A percentile compares a stretch with the other conserved stretches of the same genome.
Evolutionary conservation across 2,329 filamentous ascomycete species (phyloP).

Genomic region (Allantophomopsis lycopodina): DNA sequence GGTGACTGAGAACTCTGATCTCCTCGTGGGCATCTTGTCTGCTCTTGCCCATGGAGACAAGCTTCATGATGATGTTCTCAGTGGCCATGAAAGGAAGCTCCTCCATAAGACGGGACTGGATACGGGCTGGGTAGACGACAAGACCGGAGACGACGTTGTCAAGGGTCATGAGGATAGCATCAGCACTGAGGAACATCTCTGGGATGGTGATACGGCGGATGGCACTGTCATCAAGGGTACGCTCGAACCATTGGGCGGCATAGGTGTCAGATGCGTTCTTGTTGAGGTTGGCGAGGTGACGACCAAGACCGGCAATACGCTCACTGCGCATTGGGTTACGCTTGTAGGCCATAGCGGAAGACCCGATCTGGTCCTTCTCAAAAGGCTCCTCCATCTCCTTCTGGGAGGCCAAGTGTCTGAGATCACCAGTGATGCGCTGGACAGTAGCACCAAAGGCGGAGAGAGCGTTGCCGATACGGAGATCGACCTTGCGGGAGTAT

Average conservation of each 20-base stretch:
- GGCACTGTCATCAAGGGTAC: conserved; percentile 44
- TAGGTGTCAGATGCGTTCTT: conserved; percentile 40
- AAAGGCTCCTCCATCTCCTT: conserved; percentile 84
- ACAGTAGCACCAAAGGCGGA: conserved; percentile 67
- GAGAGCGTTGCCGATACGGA: conserved; percentile 68
- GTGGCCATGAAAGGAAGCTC: conserved; percentile 84
- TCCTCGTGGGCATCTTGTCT: conserved; percentile 79
- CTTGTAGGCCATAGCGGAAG: conserved; percentile 41
- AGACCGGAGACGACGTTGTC: conserved; percentile 57
- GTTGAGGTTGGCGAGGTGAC: conserved; percentile 22
- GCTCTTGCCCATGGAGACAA: conserved; percentile 55
- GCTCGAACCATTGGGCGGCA: conserved; percentile 62
- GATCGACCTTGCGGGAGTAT: conserved; percentile 69
- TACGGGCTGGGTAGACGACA: conserved; percentile 67
- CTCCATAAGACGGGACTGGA: conserved; percentile 51
- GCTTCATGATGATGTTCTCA: conserved; percentile 62
- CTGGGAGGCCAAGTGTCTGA: conserved; percentile 57
- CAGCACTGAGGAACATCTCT: conserved; percentile 53
- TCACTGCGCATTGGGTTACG: conserved; percentile 34
- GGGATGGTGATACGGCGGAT: conserved; percentile 50
- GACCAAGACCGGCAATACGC: conserved; percentile 29
- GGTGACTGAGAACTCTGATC: conserved; percentile 69
- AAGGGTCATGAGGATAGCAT: conserved; percentile 51
- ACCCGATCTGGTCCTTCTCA: conserved; percentile 66
- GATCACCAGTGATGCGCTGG: conserved; percentile 60